Evolutionary conservation across 805 yeast species (phyloP), one percentile per base, ranked within the genome.

Genomic region (Kuraishia molischiana): DNA sequence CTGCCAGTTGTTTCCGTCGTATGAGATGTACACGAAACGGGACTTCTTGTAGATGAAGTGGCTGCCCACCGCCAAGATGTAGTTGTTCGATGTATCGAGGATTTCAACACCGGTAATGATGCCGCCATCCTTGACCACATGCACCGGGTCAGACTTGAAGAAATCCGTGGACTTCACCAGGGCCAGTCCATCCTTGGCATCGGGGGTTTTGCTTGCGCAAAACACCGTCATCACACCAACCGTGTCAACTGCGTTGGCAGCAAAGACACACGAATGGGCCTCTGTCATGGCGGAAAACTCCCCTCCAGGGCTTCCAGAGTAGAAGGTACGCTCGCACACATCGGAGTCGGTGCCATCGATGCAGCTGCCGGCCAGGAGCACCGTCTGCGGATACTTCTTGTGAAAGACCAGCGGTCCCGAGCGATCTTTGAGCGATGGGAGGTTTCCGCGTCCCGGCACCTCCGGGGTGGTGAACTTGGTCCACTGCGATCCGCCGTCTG

Each of bases 271-370:
- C 2, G 69, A 61, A 36, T 47, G 51, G 17, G 60, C 62, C 22
- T 51, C 44, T 1, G 50, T 47, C 29, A 59, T 32, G 22, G 47
- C 41, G 3, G 47, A 39, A n/a, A 49, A 33, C 35, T 60, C 57
- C 44, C 75, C 63, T 32, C 67, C 67, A 49, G 73, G 71, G 3
- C 43, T 54, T 9, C 81, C 67, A 49, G 65, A 67, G 47, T 55
- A 69, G 45, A 54, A 57, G 32, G 47, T 52, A 32, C 55, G 47
- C 14, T 49, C 48, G 50, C 80, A 74, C 3, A 46, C 41, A 3
- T 42, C 47, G 8, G 36, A 38, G 17, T 41, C 34, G 5, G 34
- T 36, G 44, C 42, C 40, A 4, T 58, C 51, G 46, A 79, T 65
- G 22, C 50, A 47, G 24, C 42, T 46, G 34, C 66, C 63, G 13